A percentile compares a stretch with the other conserved stretches of the same genome.
Conservation (phyloP, 208 protist species). For the Trypanosoma caninum region DNA sequence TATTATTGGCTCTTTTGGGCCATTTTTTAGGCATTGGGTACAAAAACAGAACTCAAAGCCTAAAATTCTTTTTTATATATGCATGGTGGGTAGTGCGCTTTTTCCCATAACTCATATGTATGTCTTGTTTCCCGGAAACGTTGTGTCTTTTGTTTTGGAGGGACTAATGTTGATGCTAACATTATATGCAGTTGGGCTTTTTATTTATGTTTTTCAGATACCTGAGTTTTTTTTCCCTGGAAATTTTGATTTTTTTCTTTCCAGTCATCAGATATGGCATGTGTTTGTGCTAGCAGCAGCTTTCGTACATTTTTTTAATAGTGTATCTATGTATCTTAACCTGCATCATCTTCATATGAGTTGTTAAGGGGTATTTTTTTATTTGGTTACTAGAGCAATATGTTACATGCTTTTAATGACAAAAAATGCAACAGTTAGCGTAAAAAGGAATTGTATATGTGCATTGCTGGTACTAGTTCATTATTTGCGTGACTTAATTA, state of each 20-base stretch:
- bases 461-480: too few species aligned
- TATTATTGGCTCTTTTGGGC: conserved; percentile 61
- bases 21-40: conserved; percentile 75
- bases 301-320: conserved; percentile 71
- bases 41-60: conserved; percentile 44
- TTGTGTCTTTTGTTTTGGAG: conserved; percentile 37
- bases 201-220: conserved; percentile 76
- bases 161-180: conserved; percentile 60
- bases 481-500: too few species aligned
- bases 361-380: conserved; percentile 20
- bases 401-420: too few species aligned
- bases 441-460: too few species aligned
- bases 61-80: conserved; percentile 73
- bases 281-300: conserved; percentile 75
- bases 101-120: conserved; percentile 67
- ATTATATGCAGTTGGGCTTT: conserved; percentile 77
- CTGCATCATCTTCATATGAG: conserved; percentile 31
- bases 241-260: conserved; percentile 64
- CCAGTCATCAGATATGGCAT: conserved; percentile 82
- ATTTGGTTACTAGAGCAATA: too few species aligned
- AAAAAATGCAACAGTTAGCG: too few species aligned
- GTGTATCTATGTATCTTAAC: conserved; percentile 58
- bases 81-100: conserved; percentile 64
- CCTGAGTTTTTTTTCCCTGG: conserved; percentile 72
- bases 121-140: conserved; percentile 36